These are phyloP conservation scores for Chytriomyces confervae DNA, from an alignment of 192 early-diverging fungal genomes.

Conservation along the genomic window DNA sequence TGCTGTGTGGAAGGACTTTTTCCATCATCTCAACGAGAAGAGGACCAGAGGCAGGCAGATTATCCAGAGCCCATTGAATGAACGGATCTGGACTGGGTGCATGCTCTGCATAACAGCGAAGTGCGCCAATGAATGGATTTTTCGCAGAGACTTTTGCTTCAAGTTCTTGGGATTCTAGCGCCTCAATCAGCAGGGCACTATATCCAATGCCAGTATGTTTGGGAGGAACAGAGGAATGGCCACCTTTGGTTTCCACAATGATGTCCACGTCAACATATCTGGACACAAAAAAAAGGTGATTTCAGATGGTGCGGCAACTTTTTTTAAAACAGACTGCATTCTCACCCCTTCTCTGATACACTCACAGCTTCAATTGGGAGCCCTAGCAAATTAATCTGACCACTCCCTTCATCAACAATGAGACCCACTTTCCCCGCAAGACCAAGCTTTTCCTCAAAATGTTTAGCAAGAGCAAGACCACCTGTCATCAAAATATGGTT, in stretches of 20 bases:
- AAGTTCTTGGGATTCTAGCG: conserved; percentile 33
- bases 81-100: conserved; percentile 28
- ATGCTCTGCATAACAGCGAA: conserved; percentile 38
- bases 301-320: not conserved
- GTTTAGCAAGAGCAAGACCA: conserved; percentile 1
- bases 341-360: conserved; percentile 49
- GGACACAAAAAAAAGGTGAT: not conserved
- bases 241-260: conserved; percentile 40
- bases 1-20: not conserved
- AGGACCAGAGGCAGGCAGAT: conserved; percentile 10
- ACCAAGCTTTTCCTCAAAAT: conserved; percentile 6
- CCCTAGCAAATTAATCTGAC: conserved; percentile 11
- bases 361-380: conserved; percentile 35
- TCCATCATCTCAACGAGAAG: conserved; percentile 22
- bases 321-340: not conserved
- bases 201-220: conserved; percentile 49
- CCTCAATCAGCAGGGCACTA: conserved; percentile 23
- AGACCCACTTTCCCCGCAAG: conserved; percentile 38
- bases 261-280: conserved; percentile 37
- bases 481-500: not conserved
- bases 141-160: conserved; percentile 11
- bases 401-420: conserved; percentile 50
- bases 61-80: conserved; percentile 27
- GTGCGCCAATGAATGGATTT: conserved; percentile 30
- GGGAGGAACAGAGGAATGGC: conserved; percentile 52